Percentiles rank a stretch among this genome's conserved stretches.
These are phyloP conservation scores for Hymenoscyphus occultus DNA, from an alignment of 2,329 filamentous ascomycete genomes.

Conservation along the genomic window DNA sequence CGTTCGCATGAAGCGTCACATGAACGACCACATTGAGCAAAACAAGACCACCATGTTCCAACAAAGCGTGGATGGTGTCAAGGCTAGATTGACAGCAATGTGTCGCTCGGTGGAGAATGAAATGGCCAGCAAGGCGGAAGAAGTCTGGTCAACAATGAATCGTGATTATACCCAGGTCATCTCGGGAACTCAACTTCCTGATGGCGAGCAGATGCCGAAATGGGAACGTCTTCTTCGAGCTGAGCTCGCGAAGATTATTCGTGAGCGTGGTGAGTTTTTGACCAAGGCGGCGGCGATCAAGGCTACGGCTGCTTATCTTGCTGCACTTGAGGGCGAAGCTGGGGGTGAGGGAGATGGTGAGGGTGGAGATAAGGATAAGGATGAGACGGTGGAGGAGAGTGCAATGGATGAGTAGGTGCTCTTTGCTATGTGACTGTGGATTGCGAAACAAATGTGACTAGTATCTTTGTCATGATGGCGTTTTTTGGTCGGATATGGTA, in stretches of 20 bases:
- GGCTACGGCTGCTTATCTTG: not conserved
- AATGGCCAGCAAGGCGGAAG: constrained; percentile 33
- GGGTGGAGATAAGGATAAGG: not conserved
- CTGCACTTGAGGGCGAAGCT: not conserved
- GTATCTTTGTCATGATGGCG: not conserved
- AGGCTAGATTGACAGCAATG: constrained; percentile 41
- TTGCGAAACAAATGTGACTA: not conserved
- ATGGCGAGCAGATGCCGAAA: constrained; percentile 32
- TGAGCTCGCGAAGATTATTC: constrained; percentile 22
- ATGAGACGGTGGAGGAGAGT: not conserved
- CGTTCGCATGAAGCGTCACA: constrained; percentile 50
- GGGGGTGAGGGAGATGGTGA: not conserved
- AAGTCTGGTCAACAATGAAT: constrained; percentile 33
- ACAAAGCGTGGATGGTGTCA: constrained; percentile 43
- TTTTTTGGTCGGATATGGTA: not conserved
- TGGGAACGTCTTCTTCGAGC: constrained; percentile 31
- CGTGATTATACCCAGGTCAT: constrained; percentile 37
- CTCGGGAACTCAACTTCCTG: constrained; percentile 25
- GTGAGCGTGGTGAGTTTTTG: constrained; percentile 8
- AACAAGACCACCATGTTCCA: constrained; percentile 49
- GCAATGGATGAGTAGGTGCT: not conserved
- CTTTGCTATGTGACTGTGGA: not conserved
- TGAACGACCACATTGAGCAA: constrained; percentile 44
- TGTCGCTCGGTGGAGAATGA: constrained; percentile 25
- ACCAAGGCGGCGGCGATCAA: not conserved